Percentiles rank a stretch among this genome's conserved stretches.
phyloP scores from a whole-genome alignment of 352 stramenopile genomes.

The Phytophthora nicotianae region DNA sequence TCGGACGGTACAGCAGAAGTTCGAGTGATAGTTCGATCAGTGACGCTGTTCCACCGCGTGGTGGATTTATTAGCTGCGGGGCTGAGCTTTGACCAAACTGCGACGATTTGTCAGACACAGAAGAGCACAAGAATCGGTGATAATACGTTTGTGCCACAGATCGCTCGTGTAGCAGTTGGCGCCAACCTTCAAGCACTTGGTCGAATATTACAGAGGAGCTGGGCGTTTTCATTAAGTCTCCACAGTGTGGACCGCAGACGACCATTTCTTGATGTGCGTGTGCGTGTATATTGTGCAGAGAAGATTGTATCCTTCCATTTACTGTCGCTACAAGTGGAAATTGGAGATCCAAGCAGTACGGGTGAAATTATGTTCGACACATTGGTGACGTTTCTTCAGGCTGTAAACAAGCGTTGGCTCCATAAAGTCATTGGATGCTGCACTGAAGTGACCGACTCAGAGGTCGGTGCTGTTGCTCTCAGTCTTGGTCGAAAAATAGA shows the following conservation, averaged over 20 bases:
- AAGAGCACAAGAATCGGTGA: not conserved
- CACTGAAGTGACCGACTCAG: conserved; percentile 8
- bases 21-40: conserved; percentile 15
- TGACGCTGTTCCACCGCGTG: conserved; percentile 16
- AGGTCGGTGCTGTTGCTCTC: conserved; percentile 4
- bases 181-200: conserved; percentile 26
- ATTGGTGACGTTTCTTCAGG: conserved; percentile 15
- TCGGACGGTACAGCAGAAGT: conserved; percentile 32
- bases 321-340: conserved; percentile 16
- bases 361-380: conserved; percentile 24
- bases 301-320: conserved; percentile 25
- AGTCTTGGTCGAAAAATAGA: conserved; percentile 14
- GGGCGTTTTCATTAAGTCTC: conserved; percentile 30
- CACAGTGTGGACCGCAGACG: conserved; percentile 14
- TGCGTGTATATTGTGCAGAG: conserved; percentile 11
- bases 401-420: conserved; percentile 26
- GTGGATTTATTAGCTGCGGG: conserved; percentile 24
- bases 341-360: conserved; percentile 1
- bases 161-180: conserved; percentile 16
- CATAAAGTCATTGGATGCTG: conserved; percentile 28
- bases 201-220: conserved; percentile 15
- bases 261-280: conserved; percentile 24
- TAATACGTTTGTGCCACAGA: conserved; percentile 4
- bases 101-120: conserved; percentile 16
- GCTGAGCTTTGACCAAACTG: conserved; percentile 29